phyloP scores from a whole-genome alignment of 2,329 filamentous ascomycete species.

The Emmonsiellopsis sp. region DNA sequence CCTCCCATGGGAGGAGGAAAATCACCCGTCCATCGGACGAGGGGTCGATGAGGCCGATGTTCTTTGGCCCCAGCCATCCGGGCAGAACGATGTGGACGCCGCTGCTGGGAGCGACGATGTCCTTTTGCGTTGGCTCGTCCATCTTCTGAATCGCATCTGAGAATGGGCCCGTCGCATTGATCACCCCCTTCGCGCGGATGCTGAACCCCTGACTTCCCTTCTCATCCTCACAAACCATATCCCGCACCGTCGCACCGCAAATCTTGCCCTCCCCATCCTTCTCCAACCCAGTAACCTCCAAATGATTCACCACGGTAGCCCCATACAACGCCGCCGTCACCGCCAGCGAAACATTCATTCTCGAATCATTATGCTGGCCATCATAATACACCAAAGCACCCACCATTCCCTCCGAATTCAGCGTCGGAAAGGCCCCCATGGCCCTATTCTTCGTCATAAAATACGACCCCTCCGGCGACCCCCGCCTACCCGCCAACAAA shows the following conservation, averaged over 20 bases:
- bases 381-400: constrained; percentile 72
- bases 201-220: constrained; percentile 48
- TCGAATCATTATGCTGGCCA: constrained; percentile 69
- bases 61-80: constrained; percentile 63
- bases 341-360: constrained; percentile 70
- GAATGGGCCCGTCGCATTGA: constrained; percentile 74
- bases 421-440: constrained; percentile 67
- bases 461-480: constrained; percentile 63
- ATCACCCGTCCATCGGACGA: constrained; percentile 71
- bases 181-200: constrained; percentile 60
- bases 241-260: constrained; percentile 57
- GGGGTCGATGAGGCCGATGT: constrained; percentile 70
- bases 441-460: constrained; percentile 71
- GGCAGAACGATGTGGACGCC: constrained; percentile 69
- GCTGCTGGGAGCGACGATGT: constrained; percentile 65
- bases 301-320: constrained; percentile 62
- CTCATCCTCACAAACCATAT: constrained; percentile 51
- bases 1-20: constrained; percentile 75
- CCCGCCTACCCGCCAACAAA: constrained; percentile 63
- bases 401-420: constrained; percentile 61
- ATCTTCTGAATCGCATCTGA: constrained; percentile 66
- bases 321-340: constrained; percentile 70
- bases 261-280: constrained; percentile 59
- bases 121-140: constrained; percentile 55
- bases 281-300: constrained; percentile 59